Evolutionary conservation across 345 rosid species (phyloP).

Genomic region (Atalantia buxifolia): DNA sequence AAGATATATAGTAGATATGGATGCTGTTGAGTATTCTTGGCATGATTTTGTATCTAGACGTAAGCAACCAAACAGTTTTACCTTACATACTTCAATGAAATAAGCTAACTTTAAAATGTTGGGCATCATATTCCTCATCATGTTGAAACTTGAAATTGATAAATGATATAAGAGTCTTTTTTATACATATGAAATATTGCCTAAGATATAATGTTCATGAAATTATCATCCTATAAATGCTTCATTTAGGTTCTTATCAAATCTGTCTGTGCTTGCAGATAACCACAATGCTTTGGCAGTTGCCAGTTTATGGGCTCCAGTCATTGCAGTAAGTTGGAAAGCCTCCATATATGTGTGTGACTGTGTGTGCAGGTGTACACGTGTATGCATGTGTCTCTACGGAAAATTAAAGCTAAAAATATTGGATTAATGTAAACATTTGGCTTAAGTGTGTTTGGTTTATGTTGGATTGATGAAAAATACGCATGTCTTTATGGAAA

Average conservation of each 20-base stretch:
- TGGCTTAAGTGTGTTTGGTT: background rate
- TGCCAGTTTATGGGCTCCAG: slow-evolving; percentile 91
- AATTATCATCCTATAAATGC: background rate
- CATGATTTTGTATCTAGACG: slow-evolving; percentile 91
- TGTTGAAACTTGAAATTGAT: background rate
- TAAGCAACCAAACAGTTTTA: slow-evolving; percentile 27
- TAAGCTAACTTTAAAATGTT: background rate
- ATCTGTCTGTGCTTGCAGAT: slow-evolving; percentile 58
- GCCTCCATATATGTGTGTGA: background rate
- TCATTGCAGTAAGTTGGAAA: slow-evolving; percentile 72
- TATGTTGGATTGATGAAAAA: slow-evolving; percentile 1
- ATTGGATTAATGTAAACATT: background rate
- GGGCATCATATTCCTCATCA: background rate
- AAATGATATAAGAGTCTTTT: background rate
- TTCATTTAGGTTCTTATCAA: background rate
- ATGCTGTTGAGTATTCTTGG: slow-evolving; percentile 72
- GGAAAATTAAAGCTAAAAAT: background rate
- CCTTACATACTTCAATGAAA: background rate
- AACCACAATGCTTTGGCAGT: slow-evolving; percentile 87
- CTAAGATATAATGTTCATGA: background rate
- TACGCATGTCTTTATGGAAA: background rate
- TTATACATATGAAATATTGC: background rate
- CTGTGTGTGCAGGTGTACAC: background rate
- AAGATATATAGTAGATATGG: slow-evolving; percentile 43
- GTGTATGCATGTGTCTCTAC: background rate